A percentile compares a stretch with the other conserved stretches of the same genome.
Evolutionary conservation across 768 basidiomycete genomes (phyloP).

Genomic region (Tricholoma flavovirens): DNA sequence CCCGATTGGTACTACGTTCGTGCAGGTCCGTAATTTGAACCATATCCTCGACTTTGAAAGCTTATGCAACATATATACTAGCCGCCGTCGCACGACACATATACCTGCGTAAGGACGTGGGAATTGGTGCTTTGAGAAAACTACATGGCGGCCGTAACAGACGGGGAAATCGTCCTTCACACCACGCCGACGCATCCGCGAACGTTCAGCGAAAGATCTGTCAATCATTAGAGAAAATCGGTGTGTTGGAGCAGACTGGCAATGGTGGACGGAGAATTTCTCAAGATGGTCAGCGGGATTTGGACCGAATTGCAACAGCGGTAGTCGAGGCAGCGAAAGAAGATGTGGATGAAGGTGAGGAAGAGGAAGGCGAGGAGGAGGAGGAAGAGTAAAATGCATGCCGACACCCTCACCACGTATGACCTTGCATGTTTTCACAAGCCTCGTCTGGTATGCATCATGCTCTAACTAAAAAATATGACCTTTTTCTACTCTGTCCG

Average conservation of each 20-base stretch:
- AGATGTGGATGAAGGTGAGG: conserved; percentile 70
- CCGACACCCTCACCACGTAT: conserved; percentile 19
- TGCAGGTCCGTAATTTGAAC: conserved; percentile 62
- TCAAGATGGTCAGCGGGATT: conserved; percentile 94
- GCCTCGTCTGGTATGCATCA: conserved; percentile 34
- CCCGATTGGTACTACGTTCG: conserved; percentile 99
- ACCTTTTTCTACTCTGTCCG: conserved; percentile 1
- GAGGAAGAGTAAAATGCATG: conserved; percentile 42
- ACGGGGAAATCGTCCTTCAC: conserved; percentile 94
- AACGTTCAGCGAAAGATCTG: conserved; percentile 93
- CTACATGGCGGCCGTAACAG: conserved; percentile 95
- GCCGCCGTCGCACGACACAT: conserved; percentile 98
- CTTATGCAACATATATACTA: conserved; percentile 23
- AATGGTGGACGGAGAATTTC: conserved; percentile 95
- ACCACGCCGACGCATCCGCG: conserved; percentile 82
- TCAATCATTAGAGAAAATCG: conserved; percentile 98
- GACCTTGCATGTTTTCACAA: conserved; percentile 36
- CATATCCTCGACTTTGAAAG: neutral
- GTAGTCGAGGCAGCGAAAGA: conserved; percentile 76
- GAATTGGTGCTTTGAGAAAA: conserved; percentile 89
- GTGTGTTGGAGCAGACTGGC: conserved; percentile 88
- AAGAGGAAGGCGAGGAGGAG: conserved; percentile 60
- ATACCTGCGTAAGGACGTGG: conserved; percentile 97
- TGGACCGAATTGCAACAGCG: conserved; percentile 90
- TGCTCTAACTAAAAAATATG: conserved; percentile 34